phyloP scores from a whole-genome alignment of 345 rosid genomes.

The Turnera subulata region DNA sequence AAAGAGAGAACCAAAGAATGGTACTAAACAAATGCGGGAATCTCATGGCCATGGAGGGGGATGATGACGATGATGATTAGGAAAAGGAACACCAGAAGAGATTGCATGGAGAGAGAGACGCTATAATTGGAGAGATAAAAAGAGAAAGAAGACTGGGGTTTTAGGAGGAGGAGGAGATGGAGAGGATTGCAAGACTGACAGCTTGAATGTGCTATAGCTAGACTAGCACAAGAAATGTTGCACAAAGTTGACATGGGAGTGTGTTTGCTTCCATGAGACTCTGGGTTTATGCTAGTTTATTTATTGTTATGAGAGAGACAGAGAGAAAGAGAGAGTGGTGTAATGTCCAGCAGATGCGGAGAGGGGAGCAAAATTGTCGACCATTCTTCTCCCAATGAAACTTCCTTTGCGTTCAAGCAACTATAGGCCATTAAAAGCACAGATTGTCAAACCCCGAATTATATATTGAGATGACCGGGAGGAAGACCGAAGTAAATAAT shows the following conservation, averaged over 20 bases:
- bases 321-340: slow-evolving; percentile 21
- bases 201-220: slow-evolving; percentile 19
- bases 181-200: slow-evolving; percentile 11
- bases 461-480: no score
- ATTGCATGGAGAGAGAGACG: slow-evolving; percentile 23
- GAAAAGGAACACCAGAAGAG: slow-evolving; percentile 5
- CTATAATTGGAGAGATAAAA: not conserved
- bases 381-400: slow-evolving; percentile 32
- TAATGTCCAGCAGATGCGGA: slow-evolving; percentile 33
- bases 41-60: slow-evolving; percentile 4
- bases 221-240: slow-evolving; percentile 18
- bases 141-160: not conserved
- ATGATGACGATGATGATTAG: not conserved
- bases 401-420: slow-evolving; percentile 76
- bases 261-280: slow-evolving; percentile 39
- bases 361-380: slow-evolving; percentile 36
- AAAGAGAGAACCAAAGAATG: slow-evolving; percentile 23
- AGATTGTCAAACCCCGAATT: no score
- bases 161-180: not conserved
- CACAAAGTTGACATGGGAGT: slow-evolving; percentile 14
- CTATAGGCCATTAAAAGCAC: not conserved
- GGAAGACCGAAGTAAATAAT: no score
- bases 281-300: slow-evolving; percentile 4
- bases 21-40: not conserved
- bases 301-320: not conserved